These are phyloP conservation scores for Mycosarcoma maydis DNA, from an alignment of 1,284 basidiomycete genomes.

Conservation along the genomic window DNA sequence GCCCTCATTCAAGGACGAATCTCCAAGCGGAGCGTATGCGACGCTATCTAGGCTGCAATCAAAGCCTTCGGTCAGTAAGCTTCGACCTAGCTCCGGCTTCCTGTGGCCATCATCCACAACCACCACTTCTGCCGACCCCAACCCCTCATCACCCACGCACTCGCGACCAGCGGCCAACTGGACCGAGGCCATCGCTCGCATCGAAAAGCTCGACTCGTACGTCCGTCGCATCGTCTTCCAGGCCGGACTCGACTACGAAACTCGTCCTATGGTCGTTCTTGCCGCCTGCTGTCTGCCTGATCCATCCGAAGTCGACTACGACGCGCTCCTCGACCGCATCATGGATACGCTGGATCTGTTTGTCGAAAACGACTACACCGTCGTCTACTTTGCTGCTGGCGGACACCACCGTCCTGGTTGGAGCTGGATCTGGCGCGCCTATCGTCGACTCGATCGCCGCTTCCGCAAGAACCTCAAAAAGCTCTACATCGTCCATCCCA, in stretches of 20 bases:
- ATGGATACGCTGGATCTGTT: slow-evolving; percentile 56
- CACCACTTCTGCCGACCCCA: neutral
- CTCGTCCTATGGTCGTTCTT: slow-evolving; percentile 84
- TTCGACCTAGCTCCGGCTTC: slow-evolving; percentile 35
- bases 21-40: slow-evolving; percentile 36
- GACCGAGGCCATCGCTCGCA: slow-evolving; percentile 39
- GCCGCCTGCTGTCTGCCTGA: slow-evolving; percentile 77
- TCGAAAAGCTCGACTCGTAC: slow-evolving; percentile 70
- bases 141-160: slow-evolving; percentile 5
- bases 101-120: slow-evolving; percentile 23
- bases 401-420: slow-evolving; percentile 78
- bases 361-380: slow-evolving; percentile 81
- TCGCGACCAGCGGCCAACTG: slow-evolving; percentile 61
- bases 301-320: slow-evolving; percentile 79
- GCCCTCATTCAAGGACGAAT: slow-evolving; percentile 22
- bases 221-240: slow-evolving; percentile 81
- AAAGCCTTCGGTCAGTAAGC: slow-evolving; percentile 24
- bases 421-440: slow-evolving; percentile 91
- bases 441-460: slow-evolving; percentile 64
- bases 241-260: slow-evolving; percentile 87
- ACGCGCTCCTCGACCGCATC: slow-evolving; percentile 73
- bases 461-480: slow-evolving; percentile 87
- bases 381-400: slow-evolving; percentile 85
- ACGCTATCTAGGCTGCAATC: slow-evolving; percentile 37
- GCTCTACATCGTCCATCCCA: slow-evolving; percentile 84